A percentile compares a stretch with the other conserved stretches of the same genome.
phyloP scores from a whole-genome alignment of 2,329 filamentous ascomycete species.

The Daldinia sp. region DNA sequence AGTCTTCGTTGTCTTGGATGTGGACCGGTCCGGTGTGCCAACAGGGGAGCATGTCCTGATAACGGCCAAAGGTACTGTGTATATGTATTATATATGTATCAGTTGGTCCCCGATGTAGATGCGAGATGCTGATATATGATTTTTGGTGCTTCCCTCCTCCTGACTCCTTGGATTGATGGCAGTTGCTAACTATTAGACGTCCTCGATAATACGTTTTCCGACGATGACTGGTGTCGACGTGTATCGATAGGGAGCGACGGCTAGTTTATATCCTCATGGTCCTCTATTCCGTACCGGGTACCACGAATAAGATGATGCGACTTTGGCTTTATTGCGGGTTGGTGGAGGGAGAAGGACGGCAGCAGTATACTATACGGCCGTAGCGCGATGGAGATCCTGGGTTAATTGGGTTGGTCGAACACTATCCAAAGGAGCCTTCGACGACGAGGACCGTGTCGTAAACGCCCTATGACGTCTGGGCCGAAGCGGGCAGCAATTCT shows the following conservation, averaged over 20 bases:
- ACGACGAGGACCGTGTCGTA: neutral
- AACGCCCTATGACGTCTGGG: neutral
- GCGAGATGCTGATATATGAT: neutral
- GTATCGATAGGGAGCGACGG: neutral
- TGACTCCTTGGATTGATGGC: neutral
- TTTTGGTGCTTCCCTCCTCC: neutral
- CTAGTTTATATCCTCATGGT: neutral
- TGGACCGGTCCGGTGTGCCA: constrained; percentile 7
- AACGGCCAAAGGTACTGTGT: neutral
- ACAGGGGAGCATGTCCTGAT: neutral
- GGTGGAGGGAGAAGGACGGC: neutral
- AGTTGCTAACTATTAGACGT: neutral
- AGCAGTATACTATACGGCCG: no score
- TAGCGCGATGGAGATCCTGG: neutral
- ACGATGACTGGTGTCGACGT: neutral
- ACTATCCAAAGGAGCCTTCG: neutral
- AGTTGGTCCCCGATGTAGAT: neutral
- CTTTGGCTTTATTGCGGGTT: neutral
- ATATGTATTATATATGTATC: constrained; percentile 23
- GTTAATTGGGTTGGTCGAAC: no score
- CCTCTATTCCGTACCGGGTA: neutral
- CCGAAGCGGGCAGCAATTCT: neutral
- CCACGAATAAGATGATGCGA: neutral
- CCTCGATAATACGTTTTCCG: neutral
- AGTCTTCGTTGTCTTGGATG: constrained; percentile 1